phyloP scores from a whole-genome alignment of 2,329 filamentous ascomycete species.

The Venturia nashicola region DNA sequence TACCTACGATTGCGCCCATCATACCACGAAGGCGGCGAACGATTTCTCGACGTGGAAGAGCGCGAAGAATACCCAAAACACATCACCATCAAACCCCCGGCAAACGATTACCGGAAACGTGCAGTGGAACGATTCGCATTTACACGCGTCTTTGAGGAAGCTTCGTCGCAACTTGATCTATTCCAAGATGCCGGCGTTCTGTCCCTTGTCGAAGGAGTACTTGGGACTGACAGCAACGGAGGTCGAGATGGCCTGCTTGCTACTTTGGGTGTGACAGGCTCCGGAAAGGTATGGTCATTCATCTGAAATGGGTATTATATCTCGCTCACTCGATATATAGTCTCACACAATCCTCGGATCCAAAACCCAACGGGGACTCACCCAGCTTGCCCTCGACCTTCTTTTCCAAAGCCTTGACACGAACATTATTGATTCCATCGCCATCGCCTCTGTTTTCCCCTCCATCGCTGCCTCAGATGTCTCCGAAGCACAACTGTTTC shows the following conservation, averaged over 20 bases:
- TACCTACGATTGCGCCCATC: constrained; percentile 63
- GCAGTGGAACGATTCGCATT: constrained; percentile 92
- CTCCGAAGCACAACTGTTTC: constrained; percentile 67
- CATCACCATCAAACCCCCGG: constrained; percentile 48
- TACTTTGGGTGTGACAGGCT: constrained; percentile 87
- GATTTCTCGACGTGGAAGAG: constrained; percentile 68
- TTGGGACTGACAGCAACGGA: constrained; percentile 59
- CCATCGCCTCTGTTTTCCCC: constrained; percentile 50
- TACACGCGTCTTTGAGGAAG: constrained; percentile 83
- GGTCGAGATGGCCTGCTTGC: constrained; percentile 83
- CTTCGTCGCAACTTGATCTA: constrained; percentile 71
- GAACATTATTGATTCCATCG: constrained; percentile 51
- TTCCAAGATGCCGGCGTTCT: constrained; percentile 71
- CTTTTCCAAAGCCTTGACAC: constrained; percentile 71
- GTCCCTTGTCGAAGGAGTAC: constrained; percentile 65
- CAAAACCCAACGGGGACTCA: constrained; percentile 72
- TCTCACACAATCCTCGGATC: constrained; percentile 93
- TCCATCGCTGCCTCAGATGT: constrained; percentile 66
- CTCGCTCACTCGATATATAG: constrained; percentile 35
- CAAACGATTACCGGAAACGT: constrained; percentile 68
- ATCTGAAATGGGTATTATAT: background rate
- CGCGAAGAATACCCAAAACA: constrained; percentile 30
- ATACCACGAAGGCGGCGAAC: constrained; percentile 35
- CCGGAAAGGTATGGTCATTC: constrained; percentile 61
- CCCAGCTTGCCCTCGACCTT: constrained; percentile 81